phyloP scores from a whole-genome alignment of 352 stramenopile species.

The Globisporangium polare region DNA sequence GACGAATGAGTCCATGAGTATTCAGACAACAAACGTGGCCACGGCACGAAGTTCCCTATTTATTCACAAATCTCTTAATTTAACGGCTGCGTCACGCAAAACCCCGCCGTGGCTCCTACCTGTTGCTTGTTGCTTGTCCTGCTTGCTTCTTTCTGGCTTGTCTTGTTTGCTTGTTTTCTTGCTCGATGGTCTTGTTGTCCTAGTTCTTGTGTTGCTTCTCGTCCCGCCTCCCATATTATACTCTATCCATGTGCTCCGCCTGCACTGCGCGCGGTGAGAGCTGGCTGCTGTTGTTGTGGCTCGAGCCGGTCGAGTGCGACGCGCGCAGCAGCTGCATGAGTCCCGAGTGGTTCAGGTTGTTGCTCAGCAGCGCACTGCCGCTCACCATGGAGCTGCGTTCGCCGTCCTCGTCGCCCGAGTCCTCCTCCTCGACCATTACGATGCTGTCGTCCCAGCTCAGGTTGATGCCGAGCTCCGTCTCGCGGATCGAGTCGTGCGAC shows the following conservation, averaged over 20 bases:
- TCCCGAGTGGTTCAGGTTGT: slow-evolving; percentile 56
- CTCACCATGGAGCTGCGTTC: slow-evolving; percentile 35
- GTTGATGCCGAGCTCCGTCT: slow-evolving; percentile 75
- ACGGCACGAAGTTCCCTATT: slow-evolving; percentile 13
- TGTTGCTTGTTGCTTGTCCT: background rate
- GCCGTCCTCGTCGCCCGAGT: slow-evolving; percentile 26
- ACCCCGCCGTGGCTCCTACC: background rate
- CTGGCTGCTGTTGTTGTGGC: slow-evolving; percentile 12
- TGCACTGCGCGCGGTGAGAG: slow-evolving; percentile 27
- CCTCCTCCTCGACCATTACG: slow-evolving; percentile 62
- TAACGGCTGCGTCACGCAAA: slow-evolving; percentile 12
- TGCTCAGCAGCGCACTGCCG: slow-evolving; percentile 44
- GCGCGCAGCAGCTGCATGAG: slow-evolving; percentile 52
- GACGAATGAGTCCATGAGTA: background rate
- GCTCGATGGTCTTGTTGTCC: background rate
- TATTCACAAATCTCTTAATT: slow-evolving; percentile 18
- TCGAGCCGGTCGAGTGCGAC: slow-evolving; percentile 27
- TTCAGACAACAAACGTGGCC: background rate
- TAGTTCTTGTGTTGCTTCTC: background rate
- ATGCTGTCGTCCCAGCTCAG: slow-evolving; percentile 72
- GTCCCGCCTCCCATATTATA: slow-evolving; percentile 30
- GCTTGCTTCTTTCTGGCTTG: background rate
- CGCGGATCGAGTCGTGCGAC: slow-evolving; percentile 75
- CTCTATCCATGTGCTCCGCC: slow-evolving; percentile 67
- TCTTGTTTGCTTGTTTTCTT: background rate